Evolutionary conservation across 768 basidiomycete genomes (phyloP), one percentile per base, ranked within the genome.

Genomic region (Imleria badia): DNA sequence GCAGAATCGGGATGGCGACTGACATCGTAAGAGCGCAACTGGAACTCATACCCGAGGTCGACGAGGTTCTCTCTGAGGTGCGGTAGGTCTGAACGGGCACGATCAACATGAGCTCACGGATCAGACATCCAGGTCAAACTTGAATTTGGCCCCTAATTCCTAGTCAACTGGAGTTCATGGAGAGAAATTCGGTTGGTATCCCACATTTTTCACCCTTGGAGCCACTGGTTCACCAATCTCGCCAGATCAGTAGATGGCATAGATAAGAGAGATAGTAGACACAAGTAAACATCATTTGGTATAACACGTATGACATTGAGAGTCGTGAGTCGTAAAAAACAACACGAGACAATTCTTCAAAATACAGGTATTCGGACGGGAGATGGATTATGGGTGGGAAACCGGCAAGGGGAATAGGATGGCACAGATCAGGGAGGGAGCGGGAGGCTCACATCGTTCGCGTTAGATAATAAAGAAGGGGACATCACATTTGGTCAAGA

Each of bases 401-500:
- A 19, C 31, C 30, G 8, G 22, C 5, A 12, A 17, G 8, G 12
- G 8, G 23, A 8, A 35, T 36, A 31, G 31, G 38, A 33, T 30
- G n/a, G 23, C 10, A 36, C 33, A 29, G 39, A 45, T 42, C 40
- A 35, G 22, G 34, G 8, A 26, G n/a, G 42, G 30, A 31, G 26
- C 6, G 7, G 19, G 15, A 10, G 19, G 34, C 19, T 30, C 19
- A 11, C 26, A 12, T 34, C 29, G n/a, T 20, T 33, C 41, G n/a
- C 14, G 17, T 31, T 33, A 29, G 29, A 56, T 56, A 36, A 48
- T 55, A 55, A 60, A 20, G 40, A 46, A 36, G 10, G 42, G 6
- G n/a, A 17, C 26, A 30, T n/a, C 29, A 41, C 44, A 39, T 12
- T 12, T 15, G 20, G 8, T 6, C 57, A 58, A 52, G 42, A 26